These are phyloP conservation scores for Chalciporus chontae DNA, from an alignment of 768 basidiomycete species.

Conservation along the genomic window DNA sequence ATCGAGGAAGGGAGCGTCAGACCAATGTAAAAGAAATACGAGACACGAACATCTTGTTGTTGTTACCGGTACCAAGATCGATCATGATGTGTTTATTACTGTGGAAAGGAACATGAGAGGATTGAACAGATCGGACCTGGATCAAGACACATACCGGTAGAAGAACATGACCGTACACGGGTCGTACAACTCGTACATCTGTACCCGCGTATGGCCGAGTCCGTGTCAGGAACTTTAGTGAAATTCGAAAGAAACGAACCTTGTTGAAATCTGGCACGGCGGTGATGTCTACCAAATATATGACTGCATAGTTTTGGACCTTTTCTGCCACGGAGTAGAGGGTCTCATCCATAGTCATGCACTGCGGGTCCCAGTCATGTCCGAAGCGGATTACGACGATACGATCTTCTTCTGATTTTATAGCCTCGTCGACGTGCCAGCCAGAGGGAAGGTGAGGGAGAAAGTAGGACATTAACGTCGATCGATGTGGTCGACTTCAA, in stretches of 20 bases:
- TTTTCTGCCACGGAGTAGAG: slow-evolving; percentile 90
- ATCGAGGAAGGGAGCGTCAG: background rate
- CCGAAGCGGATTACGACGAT: slow-evolving; percentile 94
- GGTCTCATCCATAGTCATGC: slow-evolving; percentile 99
- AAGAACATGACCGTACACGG: slow-evolving; percentile 98
- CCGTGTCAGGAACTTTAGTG: background rate
- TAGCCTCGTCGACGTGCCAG: slow-evolving; percentile 99
- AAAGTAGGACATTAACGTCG: slow-evolving; percentile 76
- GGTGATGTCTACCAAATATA: slow-evolving; percentile 93
- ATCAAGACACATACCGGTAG: slow-evolving; percentile 65
- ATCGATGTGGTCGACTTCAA: background rate
- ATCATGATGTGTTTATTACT: slow-evolving; percentile 99
- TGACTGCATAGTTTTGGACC: slow-evolving; percentile 98
- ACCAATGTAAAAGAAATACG: background rate
- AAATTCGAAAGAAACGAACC: slow-evolving; percentile 39
- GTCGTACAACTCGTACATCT: slow-evolving; percentile 99
- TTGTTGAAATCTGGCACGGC: slow-evolving; percentile 99
- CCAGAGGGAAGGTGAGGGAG: slow-evolving; percentile 86
- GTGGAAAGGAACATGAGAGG: slow-evolving; percentile 1
- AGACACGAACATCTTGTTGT: slow-evolving; percentile 89
- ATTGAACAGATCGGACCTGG: background rate
- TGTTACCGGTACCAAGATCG: slow-evolving; percentile 98
- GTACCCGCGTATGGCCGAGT: background rate
- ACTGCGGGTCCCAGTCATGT: slow-evolving; percentile 88
- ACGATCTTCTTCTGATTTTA: slow-evolving; percentile 96